These are phyloP conservation scores for Saccharum officinarum DNA, from an alignment of 176 grass and related monocot species.

Conservation along the genomic window DNA sequence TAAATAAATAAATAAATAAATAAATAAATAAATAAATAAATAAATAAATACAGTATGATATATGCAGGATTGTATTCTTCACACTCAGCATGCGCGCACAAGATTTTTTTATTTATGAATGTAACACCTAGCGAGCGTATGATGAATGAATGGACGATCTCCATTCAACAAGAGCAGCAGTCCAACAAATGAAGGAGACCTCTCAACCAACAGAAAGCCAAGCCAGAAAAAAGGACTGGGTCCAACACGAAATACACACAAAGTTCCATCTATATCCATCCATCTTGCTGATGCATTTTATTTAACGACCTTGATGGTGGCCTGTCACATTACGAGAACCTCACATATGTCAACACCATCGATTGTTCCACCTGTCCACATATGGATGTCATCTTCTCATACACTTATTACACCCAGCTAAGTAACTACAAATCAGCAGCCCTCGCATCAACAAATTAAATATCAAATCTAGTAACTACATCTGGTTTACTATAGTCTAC, in stretches of 20 bases:
- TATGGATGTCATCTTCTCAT: neutral
- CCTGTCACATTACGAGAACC: neutral
- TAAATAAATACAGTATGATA: neutral
- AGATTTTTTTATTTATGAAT: neutral
- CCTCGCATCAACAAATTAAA: neutral
- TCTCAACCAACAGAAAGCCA: neutral
- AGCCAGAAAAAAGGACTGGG: too few relatives aligned
- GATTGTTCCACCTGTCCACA: neutral
- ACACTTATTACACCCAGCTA: neutral
- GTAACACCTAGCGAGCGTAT: neutral
- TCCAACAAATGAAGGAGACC: neutral
- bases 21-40: too few relatives aligned
- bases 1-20: too few relatives aligned
- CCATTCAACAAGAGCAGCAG: neutral
- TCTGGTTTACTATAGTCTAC: neutral
- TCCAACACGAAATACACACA: neutral
- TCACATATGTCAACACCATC: conserved; percentile 34
- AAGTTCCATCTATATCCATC: neutral
- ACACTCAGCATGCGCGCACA: neutral
- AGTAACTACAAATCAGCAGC: neutral
- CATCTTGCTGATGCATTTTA: neutral
- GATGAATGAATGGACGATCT: neutral
- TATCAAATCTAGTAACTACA: neutral
- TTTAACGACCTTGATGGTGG: neutral
- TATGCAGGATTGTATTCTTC: neutral